Evolutionary conservation across 2,329 filamentous ascomycete genomes (phyloP).

Genomic region (Colletotrichum sp.): DNA sequence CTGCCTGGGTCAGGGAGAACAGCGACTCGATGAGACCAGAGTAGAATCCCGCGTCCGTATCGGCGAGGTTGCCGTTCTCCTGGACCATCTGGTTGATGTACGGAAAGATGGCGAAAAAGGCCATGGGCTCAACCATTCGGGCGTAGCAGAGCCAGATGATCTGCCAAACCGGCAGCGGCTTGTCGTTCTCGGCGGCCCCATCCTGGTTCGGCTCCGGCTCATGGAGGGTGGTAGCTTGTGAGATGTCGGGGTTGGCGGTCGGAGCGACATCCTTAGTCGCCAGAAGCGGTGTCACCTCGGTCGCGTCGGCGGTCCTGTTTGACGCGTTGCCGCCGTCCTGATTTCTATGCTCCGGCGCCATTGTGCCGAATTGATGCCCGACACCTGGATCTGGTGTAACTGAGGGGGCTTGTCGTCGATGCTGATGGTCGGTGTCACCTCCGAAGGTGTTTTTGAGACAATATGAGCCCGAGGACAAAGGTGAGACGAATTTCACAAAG

Average conservation of each 20-base stretch:
- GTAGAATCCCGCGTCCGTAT: slow-evolving; percentile 80
- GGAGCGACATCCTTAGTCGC: not conserved
- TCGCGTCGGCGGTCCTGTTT: not conserved
- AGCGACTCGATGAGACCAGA: slow-evolving; percentile 76
- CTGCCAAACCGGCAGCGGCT: slow-evolving; percentile 46
- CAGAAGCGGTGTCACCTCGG: slow-evolving; percentile 6
- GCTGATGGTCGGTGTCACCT: not conserved
- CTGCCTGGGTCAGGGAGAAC: slow-evolving; percentile 77
- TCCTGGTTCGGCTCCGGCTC: not conserved
- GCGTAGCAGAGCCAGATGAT: slow-evolving; percentile 77
- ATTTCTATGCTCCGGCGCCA: not conserved
- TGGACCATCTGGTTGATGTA: slow-evolving; percentile 81
- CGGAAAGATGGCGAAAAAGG: slow-evolving; percentile 85
- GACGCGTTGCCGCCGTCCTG: not conserved
- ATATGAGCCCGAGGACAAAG: not conserved
- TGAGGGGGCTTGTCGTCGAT: not conserved
- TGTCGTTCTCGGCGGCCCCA: not conserved
- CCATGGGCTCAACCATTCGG: slow-evolving; percentile 75
- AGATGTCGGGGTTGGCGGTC: slow-evolving; percentile 7
- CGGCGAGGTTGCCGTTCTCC: slow-evolving; percentile 64
- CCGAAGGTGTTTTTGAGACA: not conserved
- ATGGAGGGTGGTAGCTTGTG: not conserved
- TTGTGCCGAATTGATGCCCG: not conserved
- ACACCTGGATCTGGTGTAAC: accelerated
- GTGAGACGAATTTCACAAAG: not conserved